Base-by-base conservation (phyloP, 2,329 filamentous ascomycete genomes). In the Hortaea sp. region DNA sequence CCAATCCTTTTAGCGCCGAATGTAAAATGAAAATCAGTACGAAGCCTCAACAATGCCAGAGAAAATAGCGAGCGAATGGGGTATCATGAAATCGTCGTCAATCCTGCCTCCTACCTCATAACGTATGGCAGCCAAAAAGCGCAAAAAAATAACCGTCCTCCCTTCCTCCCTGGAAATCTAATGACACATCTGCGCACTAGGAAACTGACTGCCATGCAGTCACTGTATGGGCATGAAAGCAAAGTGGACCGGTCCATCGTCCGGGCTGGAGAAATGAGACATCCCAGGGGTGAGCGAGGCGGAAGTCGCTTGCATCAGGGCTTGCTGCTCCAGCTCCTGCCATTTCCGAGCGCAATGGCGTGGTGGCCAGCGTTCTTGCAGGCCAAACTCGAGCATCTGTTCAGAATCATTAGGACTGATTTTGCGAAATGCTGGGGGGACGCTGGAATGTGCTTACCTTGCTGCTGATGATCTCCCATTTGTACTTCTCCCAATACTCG, bases 401-500 rank as follows among this genome's bases (percentile, higher is more conserved):
- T n/a, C 10, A 7, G 7, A n/a, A 39, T 27, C 13, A 20, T 20
- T n/a, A 10, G 37, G 10, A n/a, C 32, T 35, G 7, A n/a, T 35
- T n/a, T 35, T n/a, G 32, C n/a, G 32, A 35, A 20, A 9, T 35
- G 32, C 32, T 9, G 37, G 7, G 10, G 37, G 7, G 10, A 27
- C 10, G 37, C 9, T 39, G 37, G 37, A 12, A 39, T n/a, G 37
- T 13, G 47, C 60, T 51, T 55, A 74, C 73, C 66, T 75, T 75
- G 44, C 67, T 63, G 44, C 66, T 63, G 50, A 77, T 74, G 49
- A 76, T 75, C 41, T 76, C 72, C 58, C 74, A 77, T 56, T 75
- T 75, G 60, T 65, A 68, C 53, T 70, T 70, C 44, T 68, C 68
- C 71, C 71, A 76, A 57, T 73, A 73, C 51, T 76, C 72, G 53